These are phyloP conservation scores for Talaromyces sp. DNA, from an alignment of 2,329 filamentous ascomycete genomes.

Conservation along the genomic window DNA sequence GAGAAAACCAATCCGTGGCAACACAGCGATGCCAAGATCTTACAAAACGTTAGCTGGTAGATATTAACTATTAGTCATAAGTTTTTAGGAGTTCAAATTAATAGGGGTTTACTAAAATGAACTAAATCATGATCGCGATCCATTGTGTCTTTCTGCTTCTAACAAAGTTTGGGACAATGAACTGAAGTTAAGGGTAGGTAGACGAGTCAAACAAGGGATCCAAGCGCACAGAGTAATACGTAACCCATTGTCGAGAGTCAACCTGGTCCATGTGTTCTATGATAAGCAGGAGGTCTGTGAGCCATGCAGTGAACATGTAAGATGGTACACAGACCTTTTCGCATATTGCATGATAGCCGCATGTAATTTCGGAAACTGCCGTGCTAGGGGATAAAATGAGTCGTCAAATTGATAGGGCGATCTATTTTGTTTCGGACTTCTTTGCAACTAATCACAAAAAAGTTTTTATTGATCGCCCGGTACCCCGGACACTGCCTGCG, in stretches of 20 bases:
- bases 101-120: background rate
- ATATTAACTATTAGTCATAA: background rate
- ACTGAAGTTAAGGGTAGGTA: background rate
- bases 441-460: background rate
- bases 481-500: background rate
- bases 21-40: constrained; percentile 30
- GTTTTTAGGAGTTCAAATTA: background rate
- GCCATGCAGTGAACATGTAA: background rate
- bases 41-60: constrained; percentile 7
- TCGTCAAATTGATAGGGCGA: background rate
- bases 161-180: background rate
- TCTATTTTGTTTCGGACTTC: background rate
- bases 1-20: constrained; percentile 37
- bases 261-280: background rate
- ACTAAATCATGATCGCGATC: background rate
- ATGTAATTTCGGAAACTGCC: background rate
- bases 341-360: background rate
- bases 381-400: background rate
- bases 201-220: background rate
- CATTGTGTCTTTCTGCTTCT: background rate
- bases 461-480: background rate
- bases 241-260: background rate
- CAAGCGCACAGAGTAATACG: background rate
- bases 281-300: background rate
- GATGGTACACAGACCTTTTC: background rate